Conservation (phyloP, 1,284 basidiomycete species). For the Ganoderma lingzhi region DNA sequence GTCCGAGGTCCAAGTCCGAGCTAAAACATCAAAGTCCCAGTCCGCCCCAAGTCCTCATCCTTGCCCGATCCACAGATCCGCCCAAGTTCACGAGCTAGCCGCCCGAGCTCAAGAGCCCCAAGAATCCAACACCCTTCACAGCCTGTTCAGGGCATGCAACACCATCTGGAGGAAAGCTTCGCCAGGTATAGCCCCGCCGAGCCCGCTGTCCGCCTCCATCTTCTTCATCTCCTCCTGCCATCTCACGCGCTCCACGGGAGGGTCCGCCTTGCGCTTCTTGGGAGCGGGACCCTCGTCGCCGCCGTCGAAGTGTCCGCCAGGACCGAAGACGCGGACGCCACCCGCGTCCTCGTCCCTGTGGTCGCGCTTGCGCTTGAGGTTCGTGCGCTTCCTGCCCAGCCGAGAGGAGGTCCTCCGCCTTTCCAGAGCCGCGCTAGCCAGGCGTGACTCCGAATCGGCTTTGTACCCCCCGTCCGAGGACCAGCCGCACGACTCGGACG, state of each 20-base stretch:
- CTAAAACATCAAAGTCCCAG: not conserved
- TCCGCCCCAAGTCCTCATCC: not conserved
- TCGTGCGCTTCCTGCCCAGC: not conserved
- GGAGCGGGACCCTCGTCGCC: constrained; percentile 1
- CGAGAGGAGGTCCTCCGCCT: not conserved
- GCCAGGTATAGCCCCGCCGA: not conserved
- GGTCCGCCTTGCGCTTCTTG: not conserved
- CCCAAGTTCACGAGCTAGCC: not conserved
- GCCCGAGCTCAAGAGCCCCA: not conserved
- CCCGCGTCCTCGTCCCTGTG: not conserved
- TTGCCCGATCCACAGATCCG: too few relatives aligned
- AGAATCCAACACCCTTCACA: not conserved
- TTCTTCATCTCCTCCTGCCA: not conserved
- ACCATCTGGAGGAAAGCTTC: not conserved
- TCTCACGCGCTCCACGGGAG: not conserved
- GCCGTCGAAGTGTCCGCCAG: not conserved
- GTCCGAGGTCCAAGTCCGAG: constrained; percentile 2
- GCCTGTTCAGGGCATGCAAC: not conserved
- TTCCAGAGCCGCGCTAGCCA: not conserved
- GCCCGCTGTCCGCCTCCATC: not conserved
- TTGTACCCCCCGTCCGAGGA: constrained; percentile 5
- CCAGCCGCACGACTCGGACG: not conserved
- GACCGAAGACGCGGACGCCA: not conserved
- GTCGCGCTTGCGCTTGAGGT: constrained; percentile 5
- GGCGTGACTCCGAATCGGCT: constrained; percentile 3